Evolutionary conservation across 192 early-diverging fungal species (phyloP).

Genomic region (Coemansia sp.): DNA sequence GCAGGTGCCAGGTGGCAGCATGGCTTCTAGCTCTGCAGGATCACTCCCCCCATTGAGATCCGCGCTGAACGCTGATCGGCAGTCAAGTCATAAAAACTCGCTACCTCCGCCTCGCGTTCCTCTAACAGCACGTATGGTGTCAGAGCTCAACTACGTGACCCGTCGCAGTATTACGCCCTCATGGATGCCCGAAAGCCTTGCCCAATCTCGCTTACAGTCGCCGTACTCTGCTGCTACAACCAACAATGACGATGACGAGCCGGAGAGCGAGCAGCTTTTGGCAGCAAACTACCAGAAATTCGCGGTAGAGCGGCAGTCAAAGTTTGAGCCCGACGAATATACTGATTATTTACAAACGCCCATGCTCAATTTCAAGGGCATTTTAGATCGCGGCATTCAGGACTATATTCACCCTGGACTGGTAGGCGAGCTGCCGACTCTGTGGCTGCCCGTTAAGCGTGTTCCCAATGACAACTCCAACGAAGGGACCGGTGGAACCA

Average conservation of each 20-base stretch:
- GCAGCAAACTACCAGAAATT: conserved; percentile 49
- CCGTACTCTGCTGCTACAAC: too few relatives aligned
- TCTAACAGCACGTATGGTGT: conserved; percentile 28
- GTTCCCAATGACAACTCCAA: neutral
- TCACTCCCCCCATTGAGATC: neutral
- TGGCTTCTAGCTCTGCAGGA: conserved; percentile 2
- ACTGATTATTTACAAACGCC: conserved; percentile 75
- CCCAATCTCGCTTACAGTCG: neutral
- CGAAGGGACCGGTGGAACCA: neutral
- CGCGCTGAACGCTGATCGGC: neutral
- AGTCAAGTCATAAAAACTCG: conserved; percentile 31
- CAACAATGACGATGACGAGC: neutral
- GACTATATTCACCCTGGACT: conserved; percentile 67
- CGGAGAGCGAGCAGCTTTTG: conserved; percentile 19
- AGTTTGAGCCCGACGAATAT: conserved; percentile 36
- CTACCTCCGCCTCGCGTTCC: conserved; percentile 20
- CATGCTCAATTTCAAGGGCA: conserved; percentile 69
- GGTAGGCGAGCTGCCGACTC: conserved; percentile 63
- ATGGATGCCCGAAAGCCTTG: neutral
- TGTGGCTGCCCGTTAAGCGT: conserved; percentile 65
- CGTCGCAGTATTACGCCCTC: conserved; percentile 12
- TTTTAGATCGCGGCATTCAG: conserved; percentile 71
- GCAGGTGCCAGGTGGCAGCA: neutral
- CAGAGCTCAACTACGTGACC: conserved; percentile 41
- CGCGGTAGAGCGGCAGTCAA: conserved; percentile 46